Base-by-base conservation (phyloP, 1,284 basidiomycete species). In the Ustilago trichophora region DNA sequence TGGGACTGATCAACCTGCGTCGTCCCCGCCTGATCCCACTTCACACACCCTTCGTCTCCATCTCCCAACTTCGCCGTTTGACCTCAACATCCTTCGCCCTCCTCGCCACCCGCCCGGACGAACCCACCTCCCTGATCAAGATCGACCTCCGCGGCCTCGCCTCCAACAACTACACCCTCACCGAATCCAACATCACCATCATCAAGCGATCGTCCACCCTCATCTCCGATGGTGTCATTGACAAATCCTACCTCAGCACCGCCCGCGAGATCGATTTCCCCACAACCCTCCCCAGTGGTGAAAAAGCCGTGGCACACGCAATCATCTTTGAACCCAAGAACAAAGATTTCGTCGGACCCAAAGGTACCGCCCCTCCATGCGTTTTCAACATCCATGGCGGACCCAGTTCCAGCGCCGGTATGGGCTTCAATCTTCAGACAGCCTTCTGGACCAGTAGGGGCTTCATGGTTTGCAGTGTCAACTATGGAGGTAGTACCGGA, bases 401-500 rank as follows among this genome's bases (percentile, higher is more conserved):
- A 0, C 89, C 90, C 0, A 90, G 89, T 0, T 69, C 67, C 0
- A 72, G 83, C 4, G 80, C 84, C 0, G 36, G 65, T 1, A 85
- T 87, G 47, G 85, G 84, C 0, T 76, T 91, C 25, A 62, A 54
- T 25, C 62, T 78, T 52, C 80, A 82, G n/a, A 85, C 85, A 83
- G 81, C 77, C 34, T 90, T 85, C 73, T 91, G 76, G 76, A 79
- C 77, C 0, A 53, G 62, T 16, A 46, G 76, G 3, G 77, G 77
- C 5, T 79, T 72, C 40, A 58, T 52, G 54, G 88, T 88, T 85
- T 80, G 89, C 18, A 86, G 87, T 54, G 87, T 90, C 15, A 88
- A 90, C 73, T 90, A 89, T 68, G 85, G 88, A 6, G 89, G 89
- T 1, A 88, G 87, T 6, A 87, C 86, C 6, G 88, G 88, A 0